Conservation (phyloP, 1,139 yeast species). For the Barnettozyma hawaiiensis region DNA sequence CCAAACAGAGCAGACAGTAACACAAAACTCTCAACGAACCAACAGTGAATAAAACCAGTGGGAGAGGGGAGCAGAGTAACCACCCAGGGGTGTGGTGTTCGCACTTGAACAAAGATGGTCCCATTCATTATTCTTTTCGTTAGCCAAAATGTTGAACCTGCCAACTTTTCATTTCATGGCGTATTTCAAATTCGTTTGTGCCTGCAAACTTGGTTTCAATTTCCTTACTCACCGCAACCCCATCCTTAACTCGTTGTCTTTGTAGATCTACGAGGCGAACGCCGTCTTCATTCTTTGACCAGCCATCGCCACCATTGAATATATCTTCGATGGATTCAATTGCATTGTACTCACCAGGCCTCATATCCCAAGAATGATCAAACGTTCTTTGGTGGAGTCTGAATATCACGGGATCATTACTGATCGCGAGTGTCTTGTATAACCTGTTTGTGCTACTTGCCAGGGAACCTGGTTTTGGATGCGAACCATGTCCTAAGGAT, state of each 20-base stretch:
- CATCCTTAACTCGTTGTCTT: conserved; percentile 8
- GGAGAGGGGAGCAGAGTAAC: background rate
- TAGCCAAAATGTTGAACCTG: conserved; percentile 1
- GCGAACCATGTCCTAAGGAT: background rate
- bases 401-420: conserved; percentile 48
- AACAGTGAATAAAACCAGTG: background rate
- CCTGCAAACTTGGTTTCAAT: conserved; percentile 24
- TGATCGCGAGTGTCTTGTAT: conserved; percentile 19
- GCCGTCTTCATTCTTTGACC: conserved; percentile 47
- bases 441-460: conserved; percentile 5
- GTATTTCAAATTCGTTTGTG: conserved; percentile 34
- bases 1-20: background rate
- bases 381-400: conserved; percentile 56
- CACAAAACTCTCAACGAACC: background rate
- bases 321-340: conserved; percentile 71
- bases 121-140: background rate
- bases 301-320: conserved; percentile 68
- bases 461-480: conserved; percentile 1
- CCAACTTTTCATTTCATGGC: conserved; percentile 47
- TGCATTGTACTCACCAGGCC: conserved; percentile 70
- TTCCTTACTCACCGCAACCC: background rate
- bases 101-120: too few species aligned
- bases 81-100: too few species aligned
- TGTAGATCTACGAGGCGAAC: conserved; percentile 39
- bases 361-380: conserved; percentile 74